Conservation (phyloP, 257 asterid species). For the Plantago major region DNA sequence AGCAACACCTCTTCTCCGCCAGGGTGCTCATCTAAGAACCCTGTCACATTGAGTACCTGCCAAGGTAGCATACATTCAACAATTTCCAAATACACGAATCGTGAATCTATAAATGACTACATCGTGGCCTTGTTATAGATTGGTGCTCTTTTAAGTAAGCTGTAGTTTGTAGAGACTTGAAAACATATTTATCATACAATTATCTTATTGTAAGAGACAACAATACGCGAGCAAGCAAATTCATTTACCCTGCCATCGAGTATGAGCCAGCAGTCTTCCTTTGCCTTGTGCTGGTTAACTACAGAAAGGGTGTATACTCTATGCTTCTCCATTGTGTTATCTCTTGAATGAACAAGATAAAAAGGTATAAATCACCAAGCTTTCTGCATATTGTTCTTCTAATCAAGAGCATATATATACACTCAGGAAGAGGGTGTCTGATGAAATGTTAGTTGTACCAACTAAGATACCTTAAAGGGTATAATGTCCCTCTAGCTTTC, state of each 20-base stretch:
- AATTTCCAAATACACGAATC: neutral
- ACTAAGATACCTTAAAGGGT: neutral
- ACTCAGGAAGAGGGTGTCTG: neutral
- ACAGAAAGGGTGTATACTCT: conserved; percentile 25
- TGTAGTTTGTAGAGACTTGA: no score
- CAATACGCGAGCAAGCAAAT: no score
- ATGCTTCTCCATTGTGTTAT: conserved; percentile 20
- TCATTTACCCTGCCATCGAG: conserved; percentile 32
- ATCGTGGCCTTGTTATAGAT: no score
- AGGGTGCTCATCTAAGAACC: conserved; percentile 38
- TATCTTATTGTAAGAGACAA: no score
- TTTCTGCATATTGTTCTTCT: neutral
- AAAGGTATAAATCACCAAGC: no score
- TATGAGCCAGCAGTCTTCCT: conserved; percentile 38
- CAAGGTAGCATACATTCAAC: neutral
- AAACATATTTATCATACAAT: no score
- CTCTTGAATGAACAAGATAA: neutral
- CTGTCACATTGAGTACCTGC: conserved; percentile 30
- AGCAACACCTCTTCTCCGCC: conserved; percentile 42
- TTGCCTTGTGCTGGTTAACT: conserved; percentile 29
- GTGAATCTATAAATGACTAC: neutral
- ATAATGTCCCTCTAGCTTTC: neutral
- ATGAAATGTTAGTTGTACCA: conserved; percentile 3
- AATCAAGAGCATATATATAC: neutral
- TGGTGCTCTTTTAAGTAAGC: no score